These are phyloP conservation scores for Saccharomycopsis sp. DNA, from an alignment of 805 yeast genomes.

Conservation along the genomic window DNA sequence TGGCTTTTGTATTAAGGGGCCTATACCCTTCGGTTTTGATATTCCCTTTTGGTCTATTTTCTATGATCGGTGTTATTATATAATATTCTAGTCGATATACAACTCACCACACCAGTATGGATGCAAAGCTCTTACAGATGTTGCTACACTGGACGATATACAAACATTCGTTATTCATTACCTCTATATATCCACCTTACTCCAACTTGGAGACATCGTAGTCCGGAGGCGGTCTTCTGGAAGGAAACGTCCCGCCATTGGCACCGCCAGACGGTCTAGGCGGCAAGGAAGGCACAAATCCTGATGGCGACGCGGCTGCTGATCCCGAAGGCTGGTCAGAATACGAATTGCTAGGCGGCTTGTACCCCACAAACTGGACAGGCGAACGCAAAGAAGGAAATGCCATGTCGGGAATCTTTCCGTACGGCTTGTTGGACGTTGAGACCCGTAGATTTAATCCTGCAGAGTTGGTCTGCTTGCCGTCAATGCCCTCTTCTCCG, in stretches of 20 bases:
- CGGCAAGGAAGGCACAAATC: slow-evolving; percentile 9
- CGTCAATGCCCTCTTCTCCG: no score
- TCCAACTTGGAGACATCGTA: neutral
- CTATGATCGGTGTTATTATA: no score
- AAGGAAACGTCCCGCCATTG: neutral
- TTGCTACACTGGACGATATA: no score
- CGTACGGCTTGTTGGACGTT: slow-evolving; percentile 10
- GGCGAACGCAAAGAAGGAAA: slow-evolving; percentile 12
- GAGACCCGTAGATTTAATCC: neutral
- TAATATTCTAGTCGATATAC: no score
- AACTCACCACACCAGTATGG: no score
- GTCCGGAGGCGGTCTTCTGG: neutral
- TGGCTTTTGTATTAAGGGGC: no score
- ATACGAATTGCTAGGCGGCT: neutral
- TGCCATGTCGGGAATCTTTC: slow-evolving; percentile 19
- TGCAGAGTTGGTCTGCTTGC: neutral
- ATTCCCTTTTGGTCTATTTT: no score
- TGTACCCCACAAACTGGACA: slow-evolving; percentile 3
- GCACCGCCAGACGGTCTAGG: slow-evolving; percentile 12
- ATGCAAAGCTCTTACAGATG: no score
- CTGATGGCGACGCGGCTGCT: neutral
- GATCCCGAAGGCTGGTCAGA: neutral
- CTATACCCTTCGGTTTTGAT: no score
- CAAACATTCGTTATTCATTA: neutral
- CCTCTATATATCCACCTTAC: neutral